Evolutionary conservation across 257 asterid genomes (phyloP), one percentile per base, ranked within the genome.

Genomic region (Nicotiana tomentosiformis): DNA sequence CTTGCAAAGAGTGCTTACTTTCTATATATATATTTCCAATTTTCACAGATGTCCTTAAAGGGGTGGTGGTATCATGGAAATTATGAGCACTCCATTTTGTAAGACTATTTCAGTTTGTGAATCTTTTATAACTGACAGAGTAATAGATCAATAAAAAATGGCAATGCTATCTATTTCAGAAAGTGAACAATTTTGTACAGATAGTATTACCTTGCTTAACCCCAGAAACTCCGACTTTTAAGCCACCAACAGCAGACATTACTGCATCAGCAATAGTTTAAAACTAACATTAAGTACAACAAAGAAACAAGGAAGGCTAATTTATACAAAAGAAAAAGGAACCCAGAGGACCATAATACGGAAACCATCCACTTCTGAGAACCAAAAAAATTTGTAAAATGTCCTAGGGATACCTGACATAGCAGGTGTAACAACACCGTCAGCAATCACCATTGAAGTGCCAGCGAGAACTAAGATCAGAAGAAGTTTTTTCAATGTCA

Each of bases 391-490:
- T 81, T 82, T 62, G 83, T 86, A 64, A 43, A 82, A 77, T 66
- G 60, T 72, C 83, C 68, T 86, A 81, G 66, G 79, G 78, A 83
- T 83, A 96, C 98, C 99, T 88, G 99, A 96, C 99, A 95, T 95
- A 78, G 97, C 98, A 82, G 99, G 99, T 14, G 99, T 96, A 61
- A 96, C 99, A 76, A 96, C 97, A 81, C 98, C 98, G 84, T 92
- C 98, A 91, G 98, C 98, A 74, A 96, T 94, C 90, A 96, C 99
- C 99, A 96, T 96, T 39, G 99, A 94, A 60, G 98, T 96, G 88
- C 98, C 99, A 86, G 97, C 97, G 88, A 96, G 98, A 83, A 96
- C 99, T 90, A 96, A 84, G 88, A 93, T 89, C 83, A 96, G 86
- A 86, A 96, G 89, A 89, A 95, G 90, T 88, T 89, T 96, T 89